Conservation (phyloP, 2,329 filamentous ascomycete species). For the Rhexocercosporidium sp. region DNA sequence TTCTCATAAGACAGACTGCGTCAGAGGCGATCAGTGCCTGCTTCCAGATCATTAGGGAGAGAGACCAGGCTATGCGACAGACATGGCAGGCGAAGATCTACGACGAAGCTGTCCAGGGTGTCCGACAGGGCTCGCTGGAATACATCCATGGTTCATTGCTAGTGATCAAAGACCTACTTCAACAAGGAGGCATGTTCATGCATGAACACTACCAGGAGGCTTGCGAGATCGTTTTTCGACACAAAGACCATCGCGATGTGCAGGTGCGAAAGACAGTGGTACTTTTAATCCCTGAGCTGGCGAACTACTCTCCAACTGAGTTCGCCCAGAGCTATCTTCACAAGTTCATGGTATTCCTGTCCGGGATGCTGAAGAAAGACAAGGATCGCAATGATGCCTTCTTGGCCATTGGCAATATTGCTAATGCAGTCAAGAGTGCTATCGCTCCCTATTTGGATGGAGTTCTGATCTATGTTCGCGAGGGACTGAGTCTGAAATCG, state of each 20-base stretch:
- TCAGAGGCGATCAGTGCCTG: conserved; percentile 93
- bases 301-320: conserved; percentile 88
- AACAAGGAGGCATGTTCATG: conserved; percentile 99
- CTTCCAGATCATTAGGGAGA: conserved; percentile 92
- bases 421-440: conserved; percentile 92
- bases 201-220: conserved; percentile 90
- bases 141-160: conserved; percentile 92
- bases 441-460: conserved; percentile 95
- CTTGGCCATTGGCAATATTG: conserved; percentile 93
- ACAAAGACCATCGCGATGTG: conserved; percentile 90
- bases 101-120: conserved; percentile 79
- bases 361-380: conserved; percentile 91
- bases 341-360: conserved; percentile 96
- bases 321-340: conserved; percentile 89
- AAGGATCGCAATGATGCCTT: conserved; percentile 95
- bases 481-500: conserved; percentile 84
- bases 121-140: conserved; percentile 82
- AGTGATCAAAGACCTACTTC: conserved; percentile 88
- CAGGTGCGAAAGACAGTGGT: conserved; percentile 91
- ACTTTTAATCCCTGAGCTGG: conserved; percentile 87
- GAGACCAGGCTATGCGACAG: conserved; percentile 86
- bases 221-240: conserved; percentile 89
- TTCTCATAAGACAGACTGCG: conserved; percentile 89
- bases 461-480: conserved; percentile 90
- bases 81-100: conserved; percentile 92